These are phyloP conservation scores for Penicillium angulare DNA, from an alignment of 495 filamentous ascomycete genomes.

Conservation along the genomic window DNA sequence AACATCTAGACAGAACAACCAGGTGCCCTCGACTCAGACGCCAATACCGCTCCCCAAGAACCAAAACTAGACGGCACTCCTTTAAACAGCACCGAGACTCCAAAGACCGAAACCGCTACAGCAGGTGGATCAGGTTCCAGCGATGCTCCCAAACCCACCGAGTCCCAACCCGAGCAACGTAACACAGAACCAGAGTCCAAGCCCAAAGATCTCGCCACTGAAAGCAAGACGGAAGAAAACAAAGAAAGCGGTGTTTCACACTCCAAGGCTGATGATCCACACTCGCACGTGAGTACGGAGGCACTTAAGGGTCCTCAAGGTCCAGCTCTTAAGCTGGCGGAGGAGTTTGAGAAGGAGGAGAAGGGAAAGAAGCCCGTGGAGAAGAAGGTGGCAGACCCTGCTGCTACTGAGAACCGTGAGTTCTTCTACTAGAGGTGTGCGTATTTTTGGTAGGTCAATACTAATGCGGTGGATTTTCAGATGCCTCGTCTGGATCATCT, in stretches of 20 bases:
- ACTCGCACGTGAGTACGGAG: conserved; percentile 29
- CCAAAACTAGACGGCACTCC: conserved; percentile 10
- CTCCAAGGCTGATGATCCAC: not conserved
- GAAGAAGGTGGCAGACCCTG: not conserved
- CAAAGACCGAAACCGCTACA: not conserved
- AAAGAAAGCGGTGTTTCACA: not conserved
- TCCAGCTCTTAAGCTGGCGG: conserved; percentile 23
- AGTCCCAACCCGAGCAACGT: conserved; percentile 14
- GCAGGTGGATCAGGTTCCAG: not conserved
- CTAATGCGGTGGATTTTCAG: too few species aligned
- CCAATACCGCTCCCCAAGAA: conserved; percentile 24
- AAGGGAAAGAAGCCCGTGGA: conserved; percentile 4
- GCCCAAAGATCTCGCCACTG: not conserved
- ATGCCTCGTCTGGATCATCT: not conserved
- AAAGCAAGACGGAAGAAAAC: not conserved
- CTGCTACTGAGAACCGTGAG: not conserved
- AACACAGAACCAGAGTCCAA: conserved; percentile 1
- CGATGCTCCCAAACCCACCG: not conserved
- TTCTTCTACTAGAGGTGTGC: too few species aligned
- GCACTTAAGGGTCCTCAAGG: conserved; percentile 35
- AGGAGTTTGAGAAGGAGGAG: conserved; percentile 29
- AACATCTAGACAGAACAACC: conserved; percentile 32
- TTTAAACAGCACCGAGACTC: conserved; percentile 3
- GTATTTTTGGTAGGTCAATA: too few species aligned
- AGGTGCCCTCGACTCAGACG: conserved; percentile 20